Evolutionary conservation across 192 early-diverging fungal species (phyloP).

Genomic region (Coemansia erecta): DNA sequence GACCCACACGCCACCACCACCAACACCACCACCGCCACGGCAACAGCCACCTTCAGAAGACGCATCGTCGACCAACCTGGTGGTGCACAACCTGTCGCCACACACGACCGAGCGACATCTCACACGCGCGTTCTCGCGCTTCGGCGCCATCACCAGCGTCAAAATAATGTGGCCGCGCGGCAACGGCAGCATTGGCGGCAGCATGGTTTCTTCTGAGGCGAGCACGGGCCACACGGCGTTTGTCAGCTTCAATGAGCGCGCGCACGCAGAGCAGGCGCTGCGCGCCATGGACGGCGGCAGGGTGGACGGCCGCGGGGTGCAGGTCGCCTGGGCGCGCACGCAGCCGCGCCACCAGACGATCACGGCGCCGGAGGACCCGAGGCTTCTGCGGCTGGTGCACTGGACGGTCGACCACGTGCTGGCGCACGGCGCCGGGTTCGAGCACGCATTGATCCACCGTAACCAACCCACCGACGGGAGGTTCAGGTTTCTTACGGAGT

Average conservation of each 20-base stretch:
- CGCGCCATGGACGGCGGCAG: conserved; percentile 67
- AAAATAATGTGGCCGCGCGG: conserved; percentile 97
- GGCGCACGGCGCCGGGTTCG: conserved; percentile 72
- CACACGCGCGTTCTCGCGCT: conserved; percentile 72
- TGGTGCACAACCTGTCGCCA: conserved; percentile 77
- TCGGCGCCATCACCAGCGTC: conserved; percentile 84
- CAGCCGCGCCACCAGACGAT: conserved; percentile 26
- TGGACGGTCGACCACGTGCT: conserved; percentile 80
- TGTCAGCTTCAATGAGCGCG: conserved; percentile 85
- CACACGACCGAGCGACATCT: conserved; percentile 69
- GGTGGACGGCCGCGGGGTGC: conserved; percentile 37
- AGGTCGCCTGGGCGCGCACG: conserved; percentile 33
- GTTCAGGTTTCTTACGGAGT: conserved; percentile 73
- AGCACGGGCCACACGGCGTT: conserved; percentile 81
- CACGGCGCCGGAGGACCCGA: conserved; percentile 56
- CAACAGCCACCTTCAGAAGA: conserved; percentile 56
- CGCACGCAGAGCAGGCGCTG: conserved; percentile 67
- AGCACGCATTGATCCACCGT: conserved; percentile 63
- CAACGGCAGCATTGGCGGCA: too few relatives aligned
- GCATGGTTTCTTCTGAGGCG: too few relatives aligned
- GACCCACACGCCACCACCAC: conserved; percentile 16
- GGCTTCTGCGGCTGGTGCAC: conserved; percentile 69
- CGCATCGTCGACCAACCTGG: conserved; percentile 78
- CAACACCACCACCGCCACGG: background rate
- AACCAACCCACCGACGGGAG: conserved; percentile 62